phyloP scores from a whole-genome alignment of 2,329 filamentous ascomycete species.

The Exophiala sp. region DNA sequence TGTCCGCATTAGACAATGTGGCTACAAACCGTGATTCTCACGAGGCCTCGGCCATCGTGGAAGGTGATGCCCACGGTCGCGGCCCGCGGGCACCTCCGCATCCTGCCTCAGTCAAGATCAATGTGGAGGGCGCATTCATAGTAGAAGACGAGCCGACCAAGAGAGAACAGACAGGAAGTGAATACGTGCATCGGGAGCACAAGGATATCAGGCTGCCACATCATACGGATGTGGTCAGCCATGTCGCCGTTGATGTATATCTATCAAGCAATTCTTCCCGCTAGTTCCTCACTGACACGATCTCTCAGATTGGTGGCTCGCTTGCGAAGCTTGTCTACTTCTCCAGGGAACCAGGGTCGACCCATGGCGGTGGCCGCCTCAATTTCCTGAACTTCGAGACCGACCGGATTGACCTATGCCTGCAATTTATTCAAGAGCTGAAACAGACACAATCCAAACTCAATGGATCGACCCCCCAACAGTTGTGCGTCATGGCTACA shows the following conservation, averaged over 20 bases:
- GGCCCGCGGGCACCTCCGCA: slow-evolving; percentile 48
- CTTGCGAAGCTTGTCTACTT: slow-evolving; percentile 97
- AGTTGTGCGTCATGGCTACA: slow-evolving; percentile 89
- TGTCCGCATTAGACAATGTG: slow-evolving; percentile 7
- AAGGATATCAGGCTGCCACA: slow-evolving; percentile 95
- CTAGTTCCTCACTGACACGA: slow-evolving; percentile 1
- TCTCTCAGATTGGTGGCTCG: slow-evolving; percentile 80
- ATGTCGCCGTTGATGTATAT: slow-evolving; percentile 86
- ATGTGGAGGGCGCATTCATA: slow-evolving; percentile 93
- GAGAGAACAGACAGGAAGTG: slow-evolving; percentile 36
- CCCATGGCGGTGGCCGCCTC: slow-evolving; percentile 76
- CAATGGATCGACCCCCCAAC: slow-evolving; percentile 64
- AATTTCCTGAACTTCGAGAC: slow-evolving; percentile 98
- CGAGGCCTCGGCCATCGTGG: slow-evolving; percentile 18
- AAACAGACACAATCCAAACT: slow-evolving; percentile 72
- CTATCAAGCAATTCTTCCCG: slow-evolving; percentile 1
- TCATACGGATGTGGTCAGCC: slow-evolving; percentile 89
- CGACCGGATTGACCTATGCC: slow-evolving; percentile 84
- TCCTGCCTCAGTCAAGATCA: slow-evolving; percentile 76
- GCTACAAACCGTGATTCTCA: slow-evolving; percentile 5
- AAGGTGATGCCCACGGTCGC: slow-evolving; percentile 14
- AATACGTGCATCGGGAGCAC: slow-evolving; percentile 63
- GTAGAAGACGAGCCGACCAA: slow-evolving; percentile 68
- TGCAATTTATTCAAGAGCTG: slow-evolving; percentile 81
- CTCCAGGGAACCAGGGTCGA: slow-evolving; percentile 74